Evolutionary conservation across 345 rosid species (phyloP).

Genomic region (Triadica sebifera): DNA sequence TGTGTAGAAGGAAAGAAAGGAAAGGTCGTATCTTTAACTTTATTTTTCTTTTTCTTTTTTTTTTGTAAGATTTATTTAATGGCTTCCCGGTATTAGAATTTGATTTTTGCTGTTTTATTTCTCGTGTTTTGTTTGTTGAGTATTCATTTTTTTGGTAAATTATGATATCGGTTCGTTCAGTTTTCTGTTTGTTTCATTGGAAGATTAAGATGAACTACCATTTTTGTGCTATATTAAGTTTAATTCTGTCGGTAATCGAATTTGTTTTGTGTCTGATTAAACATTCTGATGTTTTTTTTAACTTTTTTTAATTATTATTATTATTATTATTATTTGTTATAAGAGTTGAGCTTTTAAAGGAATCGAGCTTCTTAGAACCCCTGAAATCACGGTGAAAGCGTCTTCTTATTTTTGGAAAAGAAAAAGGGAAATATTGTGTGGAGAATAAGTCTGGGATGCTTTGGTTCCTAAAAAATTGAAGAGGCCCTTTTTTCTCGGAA

Average conservation of each 20-base stretch:
- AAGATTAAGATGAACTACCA: neutral
- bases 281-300: neutral
- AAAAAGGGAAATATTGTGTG: slow-evolving; percentile 25
- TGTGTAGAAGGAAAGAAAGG: neutral
- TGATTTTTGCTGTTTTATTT: neutral
- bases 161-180: neutral
- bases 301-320: neutral
- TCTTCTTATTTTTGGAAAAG: slow-evolving; percentile 9
- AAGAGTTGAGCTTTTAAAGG: slow-evolving; percentile 26
- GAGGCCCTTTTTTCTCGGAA: slow-evolving; percentile 36
- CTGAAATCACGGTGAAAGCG: slow-evolving; percentile 44
- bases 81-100: neutral
- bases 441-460: slow-evolving; percentile 34
- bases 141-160: neutral
- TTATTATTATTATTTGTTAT: neutral
- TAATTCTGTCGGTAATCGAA: neutral
- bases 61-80: neutral
- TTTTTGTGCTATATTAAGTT: neutral
- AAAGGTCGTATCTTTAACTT: neutral
- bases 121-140: neutral
- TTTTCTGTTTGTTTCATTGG: neutral
- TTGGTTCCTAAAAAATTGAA: slow-evolving; percentile 26
- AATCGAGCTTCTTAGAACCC: slow-evolving; percentile 8
- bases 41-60: neutral
- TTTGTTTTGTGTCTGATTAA: neutral